These are phyloP conservation scores for Paraurostyla sp. DNA, from an alignment of 73 alveolate genomes.

Conservation along the genomic window DNA sequence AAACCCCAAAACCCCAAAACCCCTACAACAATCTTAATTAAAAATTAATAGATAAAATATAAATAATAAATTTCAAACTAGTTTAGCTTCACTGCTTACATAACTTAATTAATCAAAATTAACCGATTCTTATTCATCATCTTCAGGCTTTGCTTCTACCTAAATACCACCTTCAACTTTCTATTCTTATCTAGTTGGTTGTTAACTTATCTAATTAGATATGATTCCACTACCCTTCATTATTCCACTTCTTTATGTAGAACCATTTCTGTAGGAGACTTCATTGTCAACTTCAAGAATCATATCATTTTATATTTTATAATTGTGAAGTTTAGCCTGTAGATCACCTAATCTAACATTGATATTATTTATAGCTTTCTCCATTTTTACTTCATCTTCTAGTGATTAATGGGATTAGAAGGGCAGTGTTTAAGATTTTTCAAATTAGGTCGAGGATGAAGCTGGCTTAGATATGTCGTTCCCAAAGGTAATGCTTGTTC, in stretches of 20 bases:
- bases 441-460: too few relatives aligned
- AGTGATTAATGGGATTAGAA: background rate
- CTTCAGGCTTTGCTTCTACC: background rate
- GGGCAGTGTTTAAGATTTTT: too few relatives aligned
- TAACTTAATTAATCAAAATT: slow-evolving; percentile 26
- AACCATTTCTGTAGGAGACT: background rate
- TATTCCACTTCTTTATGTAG: background rate
- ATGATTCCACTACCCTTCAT: background rate
- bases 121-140: slow-evolving; percentile 7
- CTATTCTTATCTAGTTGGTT: background rate
- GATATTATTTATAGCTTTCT: background rate
- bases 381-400: background rate
- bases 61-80: background rate
- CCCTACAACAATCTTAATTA: background rate
- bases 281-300: slow-evolving; percentile 2
- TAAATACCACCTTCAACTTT: background rate
- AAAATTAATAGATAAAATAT: background rate
- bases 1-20: slow-evolving; percentile 11
- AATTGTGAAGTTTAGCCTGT: background rate
- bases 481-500: slow-evolving; percentile 19
- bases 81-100: slow-evolving; percentile 25
- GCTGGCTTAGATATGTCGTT: too few relatives aligned
- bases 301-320: background rate
- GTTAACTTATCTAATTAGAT: background rate
- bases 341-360: slow-evolving; percentile 8